These are phyloP conservation scores for Quillaja saponaria DNA, from an alignment of 306 rosid genomes.

Conservation along the genomic window DNA sequence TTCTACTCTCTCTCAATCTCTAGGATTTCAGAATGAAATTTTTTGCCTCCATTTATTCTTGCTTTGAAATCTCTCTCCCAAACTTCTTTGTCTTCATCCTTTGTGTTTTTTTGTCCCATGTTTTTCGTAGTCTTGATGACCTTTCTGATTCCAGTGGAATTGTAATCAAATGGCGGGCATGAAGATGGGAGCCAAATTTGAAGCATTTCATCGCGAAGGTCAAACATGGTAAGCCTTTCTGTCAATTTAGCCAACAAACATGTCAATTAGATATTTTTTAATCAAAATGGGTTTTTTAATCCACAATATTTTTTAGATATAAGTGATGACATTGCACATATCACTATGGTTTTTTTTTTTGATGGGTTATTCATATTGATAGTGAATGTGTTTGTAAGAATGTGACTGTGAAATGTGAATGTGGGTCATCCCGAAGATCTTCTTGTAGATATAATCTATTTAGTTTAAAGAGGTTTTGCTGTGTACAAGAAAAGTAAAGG, in stretches of 20 bases:
- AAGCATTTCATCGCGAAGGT: slow-evolving; percentile 68
- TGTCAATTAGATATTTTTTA: neutral
- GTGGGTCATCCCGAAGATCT: neutral
- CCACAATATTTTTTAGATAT: neutral
- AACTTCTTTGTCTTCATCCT: slow-evolving; percentile 13
- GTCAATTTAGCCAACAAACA: neutral
- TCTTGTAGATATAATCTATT: neutral
- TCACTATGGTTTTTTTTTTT: too few relatives aligned
- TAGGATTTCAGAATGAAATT: slow-evolving; percentile 27
- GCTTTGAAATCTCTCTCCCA: slow-evolving; percentile 19
- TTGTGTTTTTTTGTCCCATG: slow-evolving; percentile 12
- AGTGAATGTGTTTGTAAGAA: neutral
- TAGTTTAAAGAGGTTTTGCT: neutral
- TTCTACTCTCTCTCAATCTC: slow-evolving; percentile 2
- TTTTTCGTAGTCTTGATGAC: neutral
- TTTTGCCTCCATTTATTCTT: neutral
- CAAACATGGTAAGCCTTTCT: slow-evolving; percentile 52
- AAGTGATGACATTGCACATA: too few relatives aligned
- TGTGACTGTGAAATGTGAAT: neutral
- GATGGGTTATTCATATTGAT: neutral
- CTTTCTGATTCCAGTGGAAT: too few relatives aligned
- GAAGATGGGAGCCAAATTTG: slow-evolving; percentile 76
- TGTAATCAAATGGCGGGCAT: slow-evolving; percentile 51
- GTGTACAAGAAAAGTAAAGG: neutral
- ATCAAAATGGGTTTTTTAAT: slow-evolving; percentile 4